A percentile compares a stretch with the other conserved stretches of the same genome.
Conservation (phyloP, 768 basidiomycete genomes). For the Russula sp. region DNA sequence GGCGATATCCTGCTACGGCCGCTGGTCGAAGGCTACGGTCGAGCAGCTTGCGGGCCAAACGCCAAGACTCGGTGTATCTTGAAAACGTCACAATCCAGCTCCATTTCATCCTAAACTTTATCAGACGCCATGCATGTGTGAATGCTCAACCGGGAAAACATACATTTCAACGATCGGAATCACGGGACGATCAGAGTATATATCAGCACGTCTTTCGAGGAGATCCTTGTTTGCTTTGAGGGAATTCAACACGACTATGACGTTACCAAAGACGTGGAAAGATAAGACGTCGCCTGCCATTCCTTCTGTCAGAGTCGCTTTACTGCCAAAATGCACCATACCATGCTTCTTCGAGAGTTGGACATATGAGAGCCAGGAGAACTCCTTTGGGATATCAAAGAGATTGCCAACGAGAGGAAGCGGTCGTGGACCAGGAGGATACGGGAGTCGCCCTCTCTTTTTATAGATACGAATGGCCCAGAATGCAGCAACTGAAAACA, state of each 20-base stretch:
- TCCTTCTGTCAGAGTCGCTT: background rate
- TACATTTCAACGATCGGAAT: conserved; percentile 13
- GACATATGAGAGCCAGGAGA: conserved; percentile 10
- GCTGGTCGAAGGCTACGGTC: conserved; percentile 5
- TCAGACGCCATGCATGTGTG: background rate
- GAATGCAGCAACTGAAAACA: background rate
- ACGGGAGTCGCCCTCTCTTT: background rate
- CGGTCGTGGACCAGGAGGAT: conserved; percentile 20
- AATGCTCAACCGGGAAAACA: background rate
- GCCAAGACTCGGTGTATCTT: background rate
- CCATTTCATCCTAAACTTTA: conserved; percentile 2
- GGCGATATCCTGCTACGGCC: background rate
- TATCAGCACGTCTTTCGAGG: conserved; percentile 9
- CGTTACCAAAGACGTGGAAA: conserved; percentile 5
- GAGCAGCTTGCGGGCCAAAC: background rate
- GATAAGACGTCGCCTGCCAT: conserved; percentile 11
- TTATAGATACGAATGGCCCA: background rate
- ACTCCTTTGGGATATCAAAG: conserved; percentile 15
- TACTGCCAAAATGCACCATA: background rate
- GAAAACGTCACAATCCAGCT: background rate
- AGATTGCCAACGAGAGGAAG: conserved; percentile 20
- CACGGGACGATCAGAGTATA: conserved; percentile 18
- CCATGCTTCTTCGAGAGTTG: conserved; percentile 11
- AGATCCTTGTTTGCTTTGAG: conserved; percentile 9
- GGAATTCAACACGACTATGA: conserved; percentile 15